Evolutionary conservation across 148 eudicot genomes (phyloP).

Genomic region (Chenopodium album): DNA sequence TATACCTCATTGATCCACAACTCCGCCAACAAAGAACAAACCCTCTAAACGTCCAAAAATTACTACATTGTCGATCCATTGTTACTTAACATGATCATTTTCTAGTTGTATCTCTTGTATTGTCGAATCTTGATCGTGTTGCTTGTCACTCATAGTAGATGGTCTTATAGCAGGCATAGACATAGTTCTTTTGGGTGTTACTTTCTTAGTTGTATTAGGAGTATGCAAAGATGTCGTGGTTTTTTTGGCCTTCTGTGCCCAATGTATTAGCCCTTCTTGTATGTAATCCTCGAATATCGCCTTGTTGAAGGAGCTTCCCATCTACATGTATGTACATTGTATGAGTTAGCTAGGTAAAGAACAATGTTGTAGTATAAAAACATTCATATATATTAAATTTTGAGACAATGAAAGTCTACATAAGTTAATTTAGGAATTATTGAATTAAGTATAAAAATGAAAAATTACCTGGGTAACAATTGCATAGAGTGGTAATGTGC

Average conservation of each 20-base stretch:
- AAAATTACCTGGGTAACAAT: conserved; percentile 41
- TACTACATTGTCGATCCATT: not conserved
- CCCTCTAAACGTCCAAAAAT: not conserved
- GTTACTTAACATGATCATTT: not conserved
- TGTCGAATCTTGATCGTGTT: not conserved
- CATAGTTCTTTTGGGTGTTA: conserved; percentile 14
- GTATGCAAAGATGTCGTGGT: not conserved
- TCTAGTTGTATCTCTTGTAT: conserved; percentile 9
- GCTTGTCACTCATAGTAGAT: not conserved
- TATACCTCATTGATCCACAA: not conserved
- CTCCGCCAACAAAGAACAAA: not conserved
- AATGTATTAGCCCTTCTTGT: conserved; percentile 25
- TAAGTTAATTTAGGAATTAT: too few relatives aligned
- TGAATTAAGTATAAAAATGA: not conserved
- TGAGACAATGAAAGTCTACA: too few relatives aligned
- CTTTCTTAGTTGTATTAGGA: too few relatives aligned
- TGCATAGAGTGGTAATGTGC: conserved; percentile 46
- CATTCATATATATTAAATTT: too few relatives aligned
- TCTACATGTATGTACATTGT: conserved; percentile 4
- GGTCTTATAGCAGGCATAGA: conserved; percentile 22
- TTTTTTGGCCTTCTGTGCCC: conserved; percentile 36
- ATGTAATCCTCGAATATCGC: conserved; percentile 33
- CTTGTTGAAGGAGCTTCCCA: conserved; percentile 37
- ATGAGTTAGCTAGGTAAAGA: not conserved
- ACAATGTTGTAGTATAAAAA: too few relatives aligned